These are phyloP conservation scores for Gyrodon lividus DNA, from an alignment of 768 basidiomycete species.

Conservation along the genomic window DNA sequence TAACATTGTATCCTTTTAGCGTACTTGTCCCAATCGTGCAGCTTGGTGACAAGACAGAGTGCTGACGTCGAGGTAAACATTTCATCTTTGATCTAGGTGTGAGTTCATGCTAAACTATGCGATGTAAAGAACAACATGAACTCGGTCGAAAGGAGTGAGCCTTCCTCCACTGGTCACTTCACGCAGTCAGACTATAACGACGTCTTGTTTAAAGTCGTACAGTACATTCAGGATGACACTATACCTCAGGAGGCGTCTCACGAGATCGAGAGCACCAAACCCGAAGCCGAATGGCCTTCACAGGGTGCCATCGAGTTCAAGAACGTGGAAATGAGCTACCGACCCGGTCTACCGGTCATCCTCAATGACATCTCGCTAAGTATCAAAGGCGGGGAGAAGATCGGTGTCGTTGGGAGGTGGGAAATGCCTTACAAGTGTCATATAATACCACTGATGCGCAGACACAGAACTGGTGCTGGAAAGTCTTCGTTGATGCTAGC, in stretches of 20 bases:
- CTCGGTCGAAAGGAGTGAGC: conserved; percentile 56
- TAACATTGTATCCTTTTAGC: conserved; percentile 30
- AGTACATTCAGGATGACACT: conserved; percentile 50
- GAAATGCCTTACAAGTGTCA: background rate
- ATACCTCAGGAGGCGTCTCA: conserved; percentile 66
- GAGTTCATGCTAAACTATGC: background rate
- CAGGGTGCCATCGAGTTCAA: conserved; percentile 61
- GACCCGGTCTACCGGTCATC: conserved; percentile 70
- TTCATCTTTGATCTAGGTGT: background rate
- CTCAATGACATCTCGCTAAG: conserved; percentile 60
- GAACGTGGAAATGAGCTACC: conserved; percentile 59
- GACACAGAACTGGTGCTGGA: conserved; percentile 48
- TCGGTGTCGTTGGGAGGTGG: conserved; percentile 69
- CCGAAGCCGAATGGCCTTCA: conserved; percentile 61
- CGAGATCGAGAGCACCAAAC: conserved; percentile 54
- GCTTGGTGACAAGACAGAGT: conserved; percentile 54
- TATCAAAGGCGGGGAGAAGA: conserved; percentile 69
- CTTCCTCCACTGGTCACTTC: background rate
- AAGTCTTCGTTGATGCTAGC: conserved; percentile 64
- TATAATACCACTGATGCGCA: background rate
- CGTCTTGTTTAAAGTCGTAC: conserved; percentile 38
- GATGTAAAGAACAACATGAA: conserved; percentile 59
- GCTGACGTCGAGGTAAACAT: conserved; percentile 61
- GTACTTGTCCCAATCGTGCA: conserved; percentile 50
- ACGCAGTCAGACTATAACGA: background rate